These are phyloP conservation scores for Lithohypha guttulata DNA, from an alignment of 2,329 filamentous ascomycete genomes.

Conservation along the genomic window DNA sequence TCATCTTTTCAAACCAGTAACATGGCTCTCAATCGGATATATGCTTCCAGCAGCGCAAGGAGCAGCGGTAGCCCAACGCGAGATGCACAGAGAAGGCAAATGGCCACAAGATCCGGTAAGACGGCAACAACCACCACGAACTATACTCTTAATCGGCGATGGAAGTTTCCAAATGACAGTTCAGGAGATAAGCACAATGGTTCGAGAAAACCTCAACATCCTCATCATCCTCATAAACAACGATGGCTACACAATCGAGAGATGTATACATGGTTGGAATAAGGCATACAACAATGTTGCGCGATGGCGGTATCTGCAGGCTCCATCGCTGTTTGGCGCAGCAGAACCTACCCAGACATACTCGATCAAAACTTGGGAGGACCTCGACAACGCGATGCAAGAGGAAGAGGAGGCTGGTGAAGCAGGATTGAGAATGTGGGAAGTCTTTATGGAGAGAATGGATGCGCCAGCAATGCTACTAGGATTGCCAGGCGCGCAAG, in stretches of 20 bases:
- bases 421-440: neutral
- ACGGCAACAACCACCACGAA: constrained; percentile 43
- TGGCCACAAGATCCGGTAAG: constrained; percentile 35
- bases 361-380: neutral
- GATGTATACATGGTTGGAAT: constrained; percentile 46
- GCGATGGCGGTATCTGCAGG: constrained; percentile 42
- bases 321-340: constrained; percentile 26
- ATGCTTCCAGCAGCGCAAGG: constrained; percentile 49
- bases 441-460: neutral
- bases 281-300: constrained; percentile 47
- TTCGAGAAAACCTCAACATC: constrained; percentile 41
- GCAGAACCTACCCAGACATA: neutral
- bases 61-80: constrained; percentile 44
- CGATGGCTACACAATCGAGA: constrained; percentile 49
- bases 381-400: neutral
- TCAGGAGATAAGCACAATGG: constrained; percentile 55
- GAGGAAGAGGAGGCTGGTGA: neutral
- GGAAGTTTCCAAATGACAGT: constrained; percentile 57
- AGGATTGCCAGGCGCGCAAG: too few species aligned
- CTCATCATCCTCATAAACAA: constrained; percentile 48
- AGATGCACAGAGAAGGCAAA: constrained; percentile 31
- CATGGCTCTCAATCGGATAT: constrained; percentile 52
- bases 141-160: constrained; percentile 50
- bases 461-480: neutral
- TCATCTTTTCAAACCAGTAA: constrained; percentile 41